Percentiles rank a stretch among this genome's conserved stretches.
phyloP scores from a whole-genome alignment of 257 asterid species.

The Scutellaria barbata region DNA sequence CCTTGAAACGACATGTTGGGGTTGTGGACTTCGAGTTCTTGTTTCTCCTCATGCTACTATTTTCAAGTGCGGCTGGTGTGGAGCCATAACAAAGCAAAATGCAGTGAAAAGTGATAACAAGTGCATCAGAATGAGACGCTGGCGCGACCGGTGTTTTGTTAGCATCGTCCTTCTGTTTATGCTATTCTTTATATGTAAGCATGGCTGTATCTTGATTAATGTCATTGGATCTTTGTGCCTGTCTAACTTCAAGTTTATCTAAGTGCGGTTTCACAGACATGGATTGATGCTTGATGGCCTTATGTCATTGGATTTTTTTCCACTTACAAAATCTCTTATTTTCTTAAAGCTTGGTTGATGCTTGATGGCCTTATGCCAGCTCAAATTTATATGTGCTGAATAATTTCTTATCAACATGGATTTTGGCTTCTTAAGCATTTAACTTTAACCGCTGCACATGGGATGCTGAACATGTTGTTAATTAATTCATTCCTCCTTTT shows the following conservation, averaged over 20 bases:
- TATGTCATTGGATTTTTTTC: too few species aligned
- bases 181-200: conserved; percentile 81
- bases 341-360: background rate
- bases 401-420: background rate
- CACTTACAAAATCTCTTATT: too few species aligned
- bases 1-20: conserved; percentile 87
- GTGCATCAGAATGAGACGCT: conserved; percentile 61
- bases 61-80: conserved; percentile 97
- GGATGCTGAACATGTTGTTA: background rate
- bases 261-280: conserved; percentile 16
- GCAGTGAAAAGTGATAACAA: conserved; percentile 50
- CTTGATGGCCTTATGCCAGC: conserved; percentile 13
- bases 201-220: conserved; percentile 6
- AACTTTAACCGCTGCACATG: conserved; percentile 7
- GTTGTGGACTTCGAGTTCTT: conserved; percentile 87
- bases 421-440: conserved; percentile 20
- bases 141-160: conserved; percentile 80
- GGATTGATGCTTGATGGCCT: too few species aligned
- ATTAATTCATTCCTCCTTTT: conserved; percentile 17
- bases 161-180: conserved; percentile 64
- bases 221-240: conserved; percentile 8
- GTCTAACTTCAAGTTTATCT: conserved; percentile 4
- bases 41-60: conserved; percentile 71
- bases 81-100: conserved; percentile 78
- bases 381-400: background rate